phyloP scores from a whole-genome alignment of 345 rosid genomes.

The Rubroshorea leprosula region DNA sequence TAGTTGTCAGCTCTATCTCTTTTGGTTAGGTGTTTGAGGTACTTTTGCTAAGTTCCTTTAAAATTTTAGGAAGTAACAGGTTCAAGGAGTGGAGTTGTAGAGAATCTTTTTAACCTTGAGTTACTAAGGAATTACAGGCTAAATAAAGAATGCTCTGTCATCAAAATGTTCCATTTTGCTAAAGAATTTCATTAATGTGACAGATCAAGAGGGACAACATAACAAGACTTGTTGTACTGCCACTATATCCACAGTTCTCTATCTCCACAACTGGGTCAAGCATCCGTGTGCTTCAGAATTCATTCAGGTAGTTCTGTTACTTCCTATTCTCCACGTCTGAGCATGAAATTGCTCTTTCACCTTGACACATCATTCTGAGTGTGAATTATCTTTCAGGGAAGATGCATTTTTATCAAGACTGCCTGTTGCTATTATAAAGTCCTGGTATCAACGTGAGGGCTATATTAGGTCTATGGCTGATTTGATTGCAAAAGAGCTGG shows the following conservation, averaged over 20 bases:
- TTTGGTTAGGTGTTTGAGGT: background rate
- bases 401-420: conserved; percentile 61
- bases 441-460: conserved; percentile 88
- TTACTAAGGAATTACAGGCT: background rate
- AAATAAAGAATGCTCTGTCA: too few relatives aligned
- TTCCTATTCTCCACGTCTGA: conserved; percentile 1
- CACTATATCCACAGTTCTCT: conserved; percentile 89
- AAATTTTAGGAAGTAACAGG: background rate
- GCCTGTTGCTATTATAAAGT: conserved; percentile 72
- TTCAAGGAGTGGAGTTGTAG: background rate
- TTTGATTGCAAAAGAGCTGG: conserved; percentile 66
- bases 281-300: conserved; percentile 63
- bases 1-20: background rate
- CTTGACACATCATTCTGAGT: conserved; percentile 14
- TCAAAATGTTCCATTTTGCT: conserved; percentile 17
- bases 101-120: background rate
- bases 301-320: conserved; percentile 45
- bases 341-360: background rate
- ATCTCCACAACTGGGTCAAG: conserved; percentile 95
- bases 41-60: conserved; percentile 1
- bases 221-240: conserved; percentile 86
- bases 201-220: conserved; percentile 79
- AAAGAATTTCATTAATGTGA: conserved; percentile 10
- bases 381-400: conserved; percentile 41
- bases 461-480: conserved; percentile 85